A percentile compares a stretch with the other conserved stretches of the same genome.
Conservation (phyloP, 2,329 filamentous ascomycete genomes). For the Elsinoe fawcettii region DNA sequence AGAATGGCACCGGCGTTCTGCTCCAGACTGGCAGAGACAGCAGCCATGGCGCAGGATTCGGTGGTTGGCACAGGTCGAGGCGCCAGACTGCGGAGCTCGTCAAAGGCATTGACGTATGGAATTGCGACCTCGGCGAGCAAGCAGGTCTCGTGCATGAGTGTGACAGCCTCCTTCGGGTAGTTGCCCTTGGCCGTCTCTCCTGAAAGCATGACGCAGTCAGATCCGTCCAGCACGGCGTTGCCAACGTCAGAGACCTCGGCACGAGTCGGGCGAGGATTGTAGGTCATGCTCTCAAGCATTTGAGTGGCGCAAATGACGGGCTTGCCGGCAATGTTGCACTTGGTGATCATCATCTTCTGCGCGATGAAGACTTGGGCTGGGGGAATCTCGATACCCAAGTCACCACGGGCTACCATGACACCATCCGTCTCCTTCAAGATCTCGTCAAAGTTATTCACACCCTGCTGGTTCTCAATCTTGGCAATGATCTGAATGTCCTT, state of each 20-base stretch:
- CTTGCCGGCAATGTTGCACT: conserved; percentile 99
- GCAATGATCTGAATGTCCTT: conserved; percentile 98
- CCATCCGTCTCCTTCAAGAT: conserved; percentile 94
- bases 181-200: conserved; percentile 97
- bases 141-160: conserved; percentile 98
- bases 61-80: conserved; percentile 77
- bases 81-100: conserved; percentile 81
- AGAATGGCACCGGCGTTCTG: conserved; percentile 94
- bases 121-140: conserved; percentile 95
- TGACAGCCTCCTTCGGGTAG: conserved; percentile 87
- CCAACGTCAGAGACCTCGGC: conserved; percentile 98
- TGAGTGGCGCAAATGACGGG: conserved; percentile 98
- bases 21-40: conserved; percentile 89
- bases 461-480: conserved; percentile 99
- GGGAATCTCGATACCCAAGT: conserved; percentile 96
- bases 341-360: conserved; percentile 99
- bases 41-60: conserved; percentile 92
- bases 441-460: conserved; percentile 98
- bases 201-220: conserved; percentile 99
- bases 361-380: conserved; percentile 97
- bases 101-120: conserved; percentile 92
- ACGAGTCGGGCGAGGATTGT: conserved; percentile 96
- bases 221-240: conserved; percentile 94
- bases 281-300: conserved; percentile 99
- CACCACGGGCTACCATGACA: conserved; percentile 99